These are phyloP conservation scores for Blastocystis sp. DNA, from an alignment of 352 stramenopile species.

Conservation along the genomic window DNA sequence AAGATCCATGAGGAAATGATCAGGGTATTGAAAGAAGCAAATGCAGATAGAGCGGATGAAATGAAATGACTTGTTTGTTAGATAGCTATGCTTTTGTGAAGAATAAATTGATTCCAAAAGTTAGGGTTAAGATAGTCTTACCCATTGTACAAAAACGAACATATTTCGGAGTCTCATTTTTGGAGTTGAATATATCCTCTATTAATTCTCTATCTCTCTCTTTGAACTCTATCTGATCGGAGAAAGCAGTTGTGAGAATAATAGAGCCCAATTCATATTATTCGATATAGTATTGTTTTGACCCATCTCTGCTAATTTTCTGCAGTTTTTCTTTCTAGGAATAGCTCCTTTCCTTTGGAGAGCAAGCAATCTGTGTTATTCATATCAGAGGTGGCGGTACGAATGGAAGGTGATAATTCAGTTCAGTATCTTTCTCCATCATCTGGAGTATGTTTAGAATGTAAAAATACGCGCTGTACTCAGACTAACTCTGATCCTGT, in stretches of 20 bases:
- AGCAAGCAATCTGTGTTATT: no score
- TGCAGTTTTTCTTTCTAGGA: neutral
- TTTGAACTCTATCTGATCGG: no score
- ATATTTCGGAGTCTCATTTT: no score
- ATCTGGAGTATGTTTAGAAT: neutral
- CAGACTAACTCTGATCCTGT: neutral
- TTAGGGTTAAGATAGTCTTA: no score
- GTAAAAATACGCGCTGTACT: neutral
- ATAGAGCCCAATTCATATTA: neutral
- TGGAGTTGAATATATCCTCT: no score
- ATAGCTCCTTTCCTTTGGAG: no score
- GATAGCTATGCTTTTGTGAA: no score
- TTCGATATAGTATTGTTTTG: neutral
- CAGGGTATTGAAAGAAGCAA: neutral
- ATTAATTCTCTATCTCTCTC: no score
- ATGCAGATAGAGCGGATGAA: slow-evolving; percentile 26
- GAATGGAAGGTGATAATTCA: neutral
- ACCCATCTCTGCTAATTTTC: neutral
- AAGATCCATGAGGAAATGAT: slow-evolving; percentile 71
- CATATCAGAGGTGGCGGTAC: neutral
- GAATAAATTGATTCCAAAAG: no score
- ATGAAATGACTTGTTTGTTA: no score
- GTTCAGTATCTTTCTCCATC: neutral
- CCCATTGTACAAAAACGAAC: no score
- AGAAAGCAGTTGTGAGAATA: no score